Percentiles rank a stretch among this genome's conserved stretches.
Evolutionary conservation across 2,329 filamentous ascomycete genomes (phyloP).

Genomic region (Diaporthe destruens): DNA sequence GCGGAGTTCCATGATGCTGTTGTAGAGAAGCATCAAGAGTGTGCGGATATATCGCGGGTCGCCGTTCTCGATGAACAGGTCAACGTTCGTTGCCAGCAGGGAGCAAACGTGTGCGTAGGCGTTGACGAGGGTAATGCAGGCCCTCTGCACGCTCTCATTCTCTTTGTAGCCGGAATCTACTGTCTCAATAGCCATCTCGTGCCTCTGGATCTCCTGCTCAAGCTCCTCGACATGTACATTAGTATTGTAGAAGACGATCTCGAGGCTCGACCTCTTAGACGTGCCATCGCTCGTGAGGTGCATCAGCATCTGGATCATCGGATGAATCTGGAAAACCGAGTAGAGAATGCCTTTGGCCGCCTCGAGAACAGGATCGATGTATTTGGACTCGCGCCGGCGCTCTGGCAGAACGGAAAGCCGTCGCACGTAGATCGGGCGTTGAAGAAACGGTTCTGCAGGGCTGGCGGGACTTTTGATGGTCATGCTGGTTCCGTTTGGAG

Average conservation of each 20-base stretch:
- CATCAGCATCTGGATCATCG: conserved; percentile 75
- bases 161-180: conserved; percentile 64
- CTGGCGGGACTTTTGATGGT: conserved; percentile 68
- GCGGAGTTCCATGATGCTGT: conserved; percentile 76
- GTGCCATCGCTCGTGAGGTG: conserved; percentile 71
- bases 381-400: conserved; percentile 71
- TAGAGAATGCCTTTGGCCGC: conserved; percentile 76
- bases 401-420: conserved; percentile 74
- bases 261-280: conserved; percentile 72
- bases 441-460: conserved; percentile 68
- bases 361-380: conserved; percentile 72
- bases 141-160: conserved; percentile 73
- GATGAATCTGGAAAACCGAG: conserved; percentile 76
- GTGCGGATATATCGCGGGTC: conserved; percentile 76
- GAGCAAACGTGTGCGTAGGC: conserved; percentile 76
- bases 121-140: conserved; percentile 72
- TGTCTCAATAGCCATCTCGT: conserved; percentile 64
- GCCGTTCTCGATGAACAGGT: conserved; percentile 73
- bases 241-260: conserved; percentile 77
- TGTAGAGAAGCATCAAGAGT: conserved; percentile 73
- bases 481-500: conserved; percentile 53
- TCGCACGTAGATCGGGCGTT: conserved; percentile 73
- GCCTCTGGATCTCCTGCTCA: conserved; percentile 73
- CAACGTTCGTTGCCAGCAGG: conserved; percentile 71
- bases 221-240: conserved; percentile 75